Percentiles rank a stretch among this genome's conserved stretches.
Evolutionary conservation across 495 filamentous ascomycete genomes (phyloP).

Genomic region (Lepidopterella palustris): DNA sequence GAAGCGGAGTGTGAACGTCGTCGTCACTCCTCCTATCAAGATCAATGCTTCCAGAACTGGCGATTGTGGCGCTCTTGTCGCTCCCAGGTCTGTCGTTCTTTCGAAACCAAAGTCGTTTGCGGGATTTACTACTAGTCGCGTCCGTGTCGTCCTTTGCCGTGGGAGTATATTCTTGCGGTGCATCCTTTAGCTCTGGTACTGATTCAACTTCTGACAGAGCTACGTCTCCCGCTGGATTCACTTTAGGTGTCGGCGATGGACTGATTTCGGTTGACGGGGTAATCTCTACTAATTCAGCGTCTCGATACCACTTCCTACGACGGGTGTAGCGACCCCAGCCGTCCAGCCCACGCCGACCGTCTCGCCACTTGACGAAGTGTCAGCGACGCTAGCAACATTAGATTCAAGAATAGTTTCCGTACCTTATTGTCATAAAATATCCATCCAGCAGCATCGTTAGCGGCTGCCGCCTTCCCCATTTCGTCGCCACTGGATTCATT

Average conservation of each 20-base stretch:
- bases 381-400: conserved; percentile 1
- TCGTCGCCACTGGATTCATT: conserved; percentile 43
- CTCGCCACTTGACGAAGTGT: conserved; percentile 64
- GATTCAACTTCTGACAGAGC: conserved; percentile 17
- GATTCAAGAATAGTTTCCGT: conserved; percentile 1
- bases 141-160: conserved; percentile 15
- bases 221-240: conserved; percentile 19
- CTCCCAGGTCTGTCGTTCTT: conserved; percentile 6
- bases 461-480: conserved; percentile 35
- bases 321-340: conserved; percentile 95
- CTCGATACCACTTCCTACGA: conserved; percentile 89
- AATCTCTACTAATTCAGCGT: conserved; percentile 87
- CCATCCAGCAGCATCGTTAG: conserved; percentile 69
- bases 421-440: conserved; percentile 99
- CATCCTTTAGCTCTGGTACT: conserved; percentile 1
- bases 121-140: conserved; percentile 35
- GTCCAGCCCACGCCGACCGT: conserved; percentile 79
- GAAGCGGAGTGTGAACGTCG: conserved; percentile 40
- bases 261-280: conserved; percentile 41
- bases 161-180: conserved; percentile 24
- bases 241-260: conserved; percentile 35
- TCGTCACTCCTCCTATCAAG: conserved; percentile 43
- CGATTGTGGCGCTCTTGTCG: conserved; percentile 34
- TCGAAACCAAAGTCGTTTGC: conserved; percentile 24
- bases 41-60: conserved; percentile 30